Percentiles rank a stretch among this genome's conserved stretches.
Evolutionary conservation across 345 rosid genomes (phyloP).

Genomic region (Hypericum perforatum): DNA sequence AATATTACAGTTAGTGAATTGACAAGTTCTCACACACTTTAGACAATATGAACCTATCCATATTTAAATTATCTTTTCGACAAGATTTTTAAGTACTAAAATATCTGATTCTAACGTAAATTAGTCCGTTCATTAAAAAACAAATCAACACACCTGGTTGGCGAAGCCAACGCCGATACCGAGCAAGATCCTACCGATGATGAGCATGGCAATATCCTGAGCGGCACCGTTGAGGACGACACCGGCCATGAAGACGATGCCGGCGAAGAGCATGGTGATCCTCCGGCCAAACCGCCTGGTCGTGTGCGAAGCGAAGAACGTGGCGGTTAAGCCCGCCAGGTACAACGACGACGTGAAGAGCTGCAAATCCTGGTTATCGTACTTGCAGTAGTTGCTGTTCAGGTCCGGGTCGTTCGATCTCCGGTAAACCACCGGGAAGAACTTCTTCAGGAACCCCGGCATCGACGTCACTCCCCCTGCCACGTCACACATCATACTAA

Average conservation of each 20-base stretch:
- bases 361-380: slow-evolving; percentile 83
- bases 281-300: slow-evolving; percentile 73
- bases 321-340: slow-evolving; percentile 75
- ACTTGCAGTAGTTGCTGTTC: slow-evolving; percentile 73
- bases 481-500: neutral
- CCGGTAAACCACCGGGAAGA: slow-evolving; percentile 62
- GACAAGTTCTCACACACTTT: too few species aligned
- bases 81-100: too few species aligned
- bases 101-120: too few species aligned
- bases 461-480: slow-evolving; percentile 89
- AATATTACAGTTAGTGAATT: too few species aligned
- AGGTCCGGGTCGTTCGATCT: slow-evolving; percentile 19
- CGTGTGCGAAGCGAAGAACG: slow-evolving; percentile 92
- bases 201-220: slow-evolving; percentile 79
- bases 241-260: slow-evolving; percentile 62
- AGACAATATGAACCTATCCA: too few species aligned
- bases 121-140: too few species aligned
- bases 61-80: too few species aligned
- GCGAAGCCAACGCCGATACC: slow-evolving; percentile 96
- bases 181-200: slow-evolving; percentile 71
- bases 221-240: slow-evolving; percentile 72
- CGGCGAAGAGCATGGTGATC: slow-evolving; percentile 86
- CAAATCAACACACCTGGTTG: slow-evolving; percentile 78
- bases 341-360: slow-evolving; percentile 89
- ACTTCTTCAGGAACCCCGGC: slow-evolving; percentile 67